These are phyloP conservation scores for Seiridium cupressi DNA, from an alignment of 2,329 filamentous ascomycete genomes.

Conservation along the genomic window DNA sequence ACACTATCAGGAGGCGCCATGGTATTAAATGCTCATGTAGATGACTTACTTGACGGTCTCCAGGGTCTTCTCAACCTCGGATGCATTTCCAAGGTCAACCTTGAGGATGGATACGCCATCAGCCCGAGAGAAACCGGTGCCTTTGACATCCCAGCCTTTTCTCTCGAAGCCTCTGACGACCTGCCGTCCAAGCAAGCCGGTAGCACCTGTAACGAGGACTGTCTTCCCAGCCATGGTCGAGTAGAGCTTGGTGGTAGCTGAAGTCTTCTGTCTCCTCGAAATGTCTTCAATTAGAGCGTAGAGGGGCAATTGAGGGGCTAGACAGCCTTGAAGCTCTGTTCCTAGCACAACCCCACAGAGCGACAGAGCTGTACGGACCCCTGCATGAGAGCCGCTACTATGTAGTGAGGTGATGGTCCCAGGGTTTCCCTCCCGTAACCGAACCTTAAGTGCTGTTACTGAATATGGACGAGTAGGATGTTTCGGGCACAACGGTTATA, in stretches of 20 bases:
- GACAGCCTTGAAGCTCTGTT: neutral
- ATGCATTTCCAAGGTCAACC: slow-evolving; percentile 47
- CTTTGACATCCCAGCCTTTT: slow-evolving; percentile 67
- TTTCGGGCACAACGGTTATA: too few species aligned
- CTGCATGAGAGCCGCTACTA: too few species aligned
- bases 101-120: slow-evolving; percentile 66
- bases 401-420: too few species aligned
- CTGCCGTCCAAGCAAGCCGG: slow-evolving; percentile 78
- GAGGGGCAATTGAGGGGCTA: slow-evolving; percentile 6
- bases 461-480: too few species aligned
- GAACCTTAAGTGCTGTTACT: too few species aligned
- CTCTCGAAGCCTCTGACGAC: slow-evolving; percentile 69
- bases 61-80: slow-evolving; percentile 48
- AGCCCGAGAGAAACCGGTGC: slow-evolving; percentile 72
- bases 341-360: neutral
- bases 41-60: slow-evolving; percentile 52
- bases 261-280: neutral
- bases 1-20: neutral
- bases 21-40: neutral
- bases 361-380: too few species aligned
- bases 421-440: too few species aligned
- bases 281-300: neutral
- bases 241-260: too few species aligned
- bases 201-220: slow-evolving; percentile 79
- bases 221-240: slow-evolving; percentile 39